A percentile compares a stretch with the other conserved stretches of the same genome.
Evolutionary conservation across 139 green algal species (phyloP).

Genomic region (Coelastrella sp.): DNA sequence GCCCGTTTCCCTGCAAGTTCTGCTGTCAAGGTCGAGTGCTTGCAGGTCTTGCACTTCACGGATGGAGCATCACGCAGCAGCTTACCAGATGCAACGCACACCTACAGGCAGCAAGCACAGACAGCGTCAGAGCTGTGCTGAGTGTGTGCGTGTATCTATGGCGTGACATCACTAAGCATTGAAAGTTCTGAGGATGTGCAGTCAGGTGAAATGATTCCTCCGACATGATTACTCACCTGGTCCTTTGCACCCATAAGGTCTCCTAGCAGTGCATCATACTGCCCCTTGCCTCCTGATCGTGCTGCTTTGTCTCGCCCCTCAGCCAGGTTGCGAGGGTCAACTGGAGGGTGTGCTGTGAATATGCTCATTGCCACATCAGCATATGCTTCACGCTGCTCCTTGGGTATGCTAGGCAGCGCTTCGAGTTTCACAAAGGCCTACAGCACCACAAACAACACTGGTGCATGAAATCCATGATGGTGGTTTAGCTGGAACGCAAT

Average conservation of each 20-base stretch:
- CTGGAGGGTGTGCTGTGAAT: slow-evolving; percentile 76
- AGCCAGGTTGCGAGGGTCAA: slow-evolving; percentile 64
- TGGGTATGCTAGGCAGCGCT: slow-evolving; percentile 58
- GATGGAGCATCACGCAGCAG: slow-evolving; percentile 58
- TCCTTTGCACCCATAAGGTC: slow-evolving; percentile 57
- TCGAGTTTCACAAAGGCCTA: slow-evolving; percentile 87
- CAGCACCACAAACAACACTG: too few species aligned
- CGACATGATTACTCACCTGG: too few species aligned
- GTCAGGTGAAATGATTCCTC: too few species aligned
- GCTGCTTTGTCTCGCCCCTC: slow-evolving; percentile 8
- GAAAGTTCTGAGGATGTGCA: too few species aligned
- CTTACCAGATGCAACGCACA: slow-evolving; percentile 77
- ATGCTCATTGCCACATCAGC: slow-evolving; percentile 81
- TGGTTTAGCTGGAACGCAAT: too few species aligned
- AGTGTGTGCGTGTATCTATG: too few species aligned
- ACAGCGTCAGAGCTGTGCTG: too few species aligned
- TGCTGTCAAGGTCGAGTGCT: slow-evolving; percentile 69
- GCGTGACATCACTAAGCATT: too few species aligned
- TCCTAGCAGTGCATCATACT: slow-evolving; percentile 60
- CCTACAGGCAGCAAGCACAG: slow-evolving; percentile 39
- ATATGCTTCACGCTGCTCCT: slow-evolving; percentile 61
- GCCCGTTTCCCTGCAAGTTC: slow-evolving; percentile 55
- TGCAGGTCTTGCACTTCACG: slow-evolving; percentile 77
- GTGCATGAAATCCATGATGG: background rate
- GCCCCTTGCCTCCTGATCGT: background rate